A percentile compares a stretch with the other conserved stretches of the same genome.
phyloP scores from a whole-genome alignment of 805 yeast species.

The Lipomyces sp. region DNA sequence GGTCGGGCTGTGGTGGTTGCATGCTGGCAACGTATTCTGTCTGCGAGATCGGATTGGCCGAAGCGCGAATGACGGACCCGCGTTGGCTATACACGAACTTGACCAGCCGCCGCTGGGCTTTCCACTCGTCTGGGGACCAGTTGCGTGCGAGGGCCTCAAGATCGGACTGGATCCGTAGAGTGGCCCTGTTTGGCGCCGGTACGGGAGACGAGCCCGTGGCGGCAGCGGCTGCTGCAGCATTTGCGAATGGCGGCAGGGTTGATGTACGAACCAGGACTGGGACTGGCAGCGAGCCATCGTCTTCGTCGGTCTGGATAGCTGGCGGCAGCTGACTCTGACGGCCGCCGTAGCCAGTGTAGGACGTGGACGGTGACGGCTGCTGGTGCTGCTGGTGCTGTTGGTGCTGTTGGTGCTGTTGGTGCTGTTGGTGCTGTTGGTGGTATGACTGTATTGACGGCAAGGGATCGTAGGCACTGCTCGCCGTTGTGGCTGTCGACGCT shows the following conservation, averaged over 20 bases:
- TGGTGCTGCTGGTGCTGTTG: conserved; percentile 10
- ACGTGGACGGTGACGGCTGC: conserved; percentile 9
- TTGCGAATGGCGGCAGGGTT: conserved; percentile 21
- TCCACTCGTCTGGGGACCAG: conserved; percentile 56
- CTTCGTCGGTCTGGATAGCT: conserved; percentile 9
- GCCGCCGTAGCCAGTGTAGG: not conserved
- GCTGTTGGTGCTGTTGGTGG: conserved; percentile 7
- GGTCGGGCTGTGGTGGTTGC: conserved; percentile 10
- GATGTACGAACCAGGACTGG: conserved; percentile 28
- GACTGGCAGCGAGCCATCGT: conserved; percentile 5
- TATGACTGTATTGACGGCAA: conserved; percentile 14
- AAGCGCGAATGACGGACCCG: conserved; percentile 44
- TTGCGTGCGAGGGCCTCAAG: conserved; percentile 48
- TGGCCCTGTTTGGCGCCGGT: conserved; percentile 38
- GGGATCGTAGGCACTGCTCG: not conserved
- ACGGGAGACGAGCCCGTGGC: conserved; percentile 7
- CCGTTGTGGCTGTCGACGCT: not conserved
- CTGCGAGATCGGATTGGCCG: conserved; percentile 33
- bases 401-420: not conserved
- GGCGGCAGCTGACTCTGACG: not conserved
- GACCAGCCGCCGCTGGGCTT: conserved; percentile 55
- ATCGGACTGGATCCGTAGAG: conserved; percentile 43
- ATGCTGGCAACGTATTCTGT: conserved; percentile 21
- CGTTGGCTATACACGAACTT: conserved; percentile 43
- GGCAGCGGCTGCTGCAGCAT: not conserved